A percentile compares a stretch with the other conserved stretches of the same genome.
Conservation (phyloP, 169 alveolate genomes). For the Eimeria tenella region DNA sequence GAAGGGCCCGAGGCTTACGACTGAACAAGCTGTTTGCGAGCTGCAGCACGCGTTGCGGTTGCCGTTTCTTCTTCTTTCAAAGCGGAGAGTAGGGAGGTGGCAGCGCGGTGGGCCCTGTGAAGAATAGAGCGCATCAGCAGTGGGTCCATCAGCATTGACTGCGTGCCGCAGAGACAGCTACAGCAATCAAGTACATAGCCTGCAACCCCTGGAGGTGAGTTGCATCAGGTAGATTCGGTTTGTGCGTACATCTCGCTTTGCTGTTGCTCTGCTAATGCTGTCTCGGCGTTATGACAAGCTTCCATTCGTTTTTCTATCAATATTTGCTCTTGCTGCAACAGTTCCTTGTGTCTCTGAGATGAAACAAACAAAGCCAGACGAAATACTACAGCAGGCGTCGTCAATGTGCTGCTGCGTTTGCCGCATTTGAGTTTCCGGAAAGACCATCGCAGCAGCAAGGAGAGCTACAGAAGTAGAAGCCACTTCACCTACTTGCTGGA, state of each 20-base stretch:
- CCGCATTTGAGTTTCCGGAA: not conserved
- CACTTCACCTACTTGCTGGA: constrained; percentile 9
- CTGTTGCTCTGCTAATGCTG: not conserved
- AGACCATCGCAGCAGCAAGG: not conserved
- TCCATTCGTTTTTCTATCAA: not conserved
- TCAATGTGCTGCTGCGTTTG: not conserved
- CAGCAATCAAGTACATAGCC: not conserved
- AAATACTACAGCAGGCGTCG: not conserved
- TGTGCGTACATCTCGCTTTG: not conserved
- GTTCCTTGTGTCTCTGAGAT: not conserved
- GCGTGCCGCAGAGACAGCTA: not conserved
- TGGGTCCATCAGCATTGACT: not conserved
- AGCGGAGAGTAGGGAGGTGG: not conserved
- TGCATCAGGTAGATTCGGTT: not conserved
- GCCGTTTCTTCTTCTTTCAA: constrained; percentile 1
- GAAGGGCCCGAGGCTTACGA: constrained; percentile 1
- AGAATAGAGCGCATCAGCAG: not conserved
- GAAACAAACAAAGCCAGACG: not conserved
- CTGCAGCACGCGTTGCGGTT: not conserved
- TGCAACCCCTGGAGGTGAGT: constrained; percentile 7
- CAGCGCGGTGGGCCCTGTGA: constrained; percentile 35
- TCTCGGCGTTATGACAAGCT: not conserved
- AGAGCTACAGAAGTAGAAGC: not conserved
- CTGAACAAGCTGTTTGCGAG: constrained; percentile 28
- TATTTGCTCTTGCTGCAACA: constrained; percentile 40